Base-by-base conservation (phyloP, 306 rosid genomes). In the Pterocarpus macrocarpus region DNA sequence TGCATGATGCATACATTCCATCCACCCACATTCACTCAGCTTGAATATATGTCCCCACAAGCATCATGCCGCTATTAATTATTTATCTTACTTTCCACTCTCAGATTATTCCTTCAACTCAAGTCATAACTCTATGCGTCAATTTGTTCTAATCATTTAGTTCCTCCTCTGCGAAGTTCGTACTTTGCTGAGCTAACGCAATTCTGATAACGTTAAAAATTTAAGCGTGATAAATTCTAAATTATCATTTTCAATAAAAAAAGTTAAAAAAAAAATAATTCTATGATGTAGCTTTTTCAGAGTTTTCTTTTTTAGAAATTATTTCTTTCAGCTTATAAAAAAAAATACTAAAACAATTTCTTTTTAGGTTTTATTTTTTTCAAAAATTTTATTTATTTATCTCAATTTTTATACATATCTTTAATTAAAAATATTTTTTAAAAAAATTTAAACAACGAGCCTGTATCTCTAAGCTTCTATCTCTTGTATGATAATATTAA, bases 51-150 rank as follows among this genome's bases (percentile, higher is more conserved):
- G 3, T 22, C 5, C 65, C 39, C 30, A 61, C 65, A 61, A 32
- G 58, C 45, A 28, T 30, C 73, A 69, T 69, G 75, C 75, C 61
- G 8, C 58, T 44, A 28, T 69, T 69, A 71, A 71, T 53, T 56
- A 56, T 36, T 28, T 59, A 72, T 56, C 13, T 56, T 57, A 56
- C 11, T 57, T 34, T 57, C 22, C 16, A 38, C 43, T 4, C 55
- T 56, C 22, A 3, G 4, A 17, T 14, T 5, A 34, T 34, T 33
- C 57, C 33, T 52, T 35, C 47, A 14, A 64, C 5, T n/a, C 14
- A 22, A 22, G 28, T 22, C 28, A 22, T 45, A 8, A n/a, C 14
- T 4, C 2, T 2, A 6, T 67, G 9, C 33, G 36, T 61, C 39
- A 45, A 5, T 68, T 69, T 45, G 58, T 28, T 55, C 13, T 7